Conservation (phyloP, 164 flowering plant species). For the Buxus sempervirens region DNA sequence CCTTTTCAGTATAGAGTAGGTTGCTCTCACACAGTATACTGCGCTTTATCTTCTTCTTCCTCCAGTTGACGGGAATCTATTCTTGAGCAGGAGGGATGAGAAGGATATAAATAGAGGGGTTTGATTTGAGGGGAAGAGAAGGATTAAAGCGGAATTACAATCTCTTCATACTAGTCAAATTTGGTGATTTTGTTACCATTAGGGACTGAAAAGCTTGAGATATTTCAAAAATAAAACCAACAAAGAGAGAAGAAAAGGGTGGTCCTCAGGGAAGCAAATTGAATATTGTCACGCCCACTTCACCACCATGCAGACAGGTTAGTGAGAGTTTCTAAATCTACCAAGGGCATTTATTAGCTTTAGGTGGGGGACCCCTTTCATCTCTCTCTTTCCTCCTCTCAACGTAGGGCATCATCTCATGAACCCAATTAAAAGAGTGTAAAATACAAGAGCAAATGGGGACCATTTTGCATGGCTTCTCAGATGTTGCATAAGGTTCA, state of each 20-base stretch:
- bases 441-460: constrained; percentile 14
- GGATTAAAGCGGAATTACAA: not conserved
- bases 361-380: constrained; percentile 26
- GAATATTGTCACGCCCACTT: constrained; percentile 62
- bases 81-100: constrained; percentile 2
- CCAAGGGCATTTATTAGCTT: constrained; percentile 27
- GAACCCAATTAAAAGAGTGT: not conserved
- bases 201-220: constrained; percentile 9
- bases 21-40: not conserved
- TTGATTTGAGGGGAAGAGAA: constrained; percentile 27
- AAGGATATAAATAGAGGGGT: constrained; percentile 15
- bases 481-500: constrained; percentile 14
- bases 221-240: not conserved
- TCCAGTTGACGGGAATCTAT: not conserved
- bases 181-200: constrained; percentile 9
- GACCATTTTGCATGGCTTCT: constrained; percentile 30
- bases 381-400: no score
- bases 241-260: constrained; percentile 19
- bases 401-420: not conserved
- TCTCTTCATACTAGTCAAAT: constrained; percentile 6
- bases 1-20: not conserved
- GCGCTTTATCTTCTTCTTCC: constrained; percentile 2
- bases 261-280: constrained; percentile 54
- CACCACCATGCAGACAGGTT: constrained; percentile 33
- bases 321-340: constrained; percentile 31